A percentile compares a stretch with the other conserved stretches of the same genome.
Evolutionary conservation across 1,284 basidiomycete genomes (phyloP).

Genomic region (Ceratobasidium sp.): DNA sequence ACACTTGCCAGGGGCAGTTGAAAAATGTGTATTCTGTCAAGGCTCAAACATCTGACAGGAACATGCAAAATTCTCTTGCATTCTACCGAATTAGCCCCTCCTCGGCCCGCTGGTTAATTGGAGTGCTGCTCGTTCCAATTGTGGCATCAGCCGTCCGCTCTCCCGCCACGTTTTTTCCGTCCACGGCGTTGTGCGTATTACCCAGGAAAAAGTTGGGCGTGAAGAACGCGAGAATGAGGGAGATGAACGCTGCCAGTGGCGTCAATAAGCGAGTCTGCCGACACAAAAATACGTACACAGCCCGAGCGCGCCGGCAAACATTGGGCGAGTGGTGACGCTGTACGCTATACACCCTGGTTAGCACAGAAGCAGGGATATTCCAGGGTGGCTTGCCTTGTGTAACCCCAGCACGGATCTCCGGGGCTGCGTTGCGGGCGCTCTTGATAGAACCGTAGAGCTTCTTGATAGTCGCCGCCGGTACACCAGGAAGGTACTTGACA

Average conservation of each 20-base stretch:
- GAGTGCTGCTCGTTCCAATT: constrained; percentile 28
- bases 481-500: constrained; percentile 42
- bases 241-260: constrained; percentile 18
- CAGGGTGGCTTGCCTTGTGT: constrained; percentile 48
- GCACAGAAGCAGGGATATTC: background rate
- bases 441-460: constrained; percentile 54
- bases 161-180: constrained; percentile 54
- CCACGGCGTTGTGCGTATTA: constrained; percentile 59
- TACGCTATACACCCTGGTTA: constrained; percentile 37
- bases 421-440: constrained; percentile 52
- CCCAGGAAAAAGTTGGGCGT: constrained; percentile 57
- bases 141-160: constrained; percentile 48
- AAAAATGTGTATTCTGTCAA: background rate
- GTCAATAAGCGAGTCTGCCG: background rate
- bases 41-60: constrained; percentile 3
- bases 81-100: constrained; percentile 1
- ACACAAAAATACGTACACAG: constrained; percentile 16
- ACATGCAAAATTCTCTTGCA: background rate
- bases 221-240: constrained; percentile 54
- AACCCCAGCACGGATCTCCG: constrained; percentile 55
- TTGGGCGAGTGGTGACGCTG: constrained; percentile 38
- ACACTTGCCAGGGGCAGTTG: background rate
- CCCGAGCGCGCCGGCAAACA: constrained; percentile 43
- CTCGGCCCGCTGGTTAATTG: constrained; percentile 20
- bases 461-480: constrained; percentile 32